A percentile compares a stretch with the other conserved stretches of the same genome.
Evolutionary conservation across 2,329 filamentous ascomycete species (phyloP).

Genomic region (Nectriaceae sp.): DNA sequence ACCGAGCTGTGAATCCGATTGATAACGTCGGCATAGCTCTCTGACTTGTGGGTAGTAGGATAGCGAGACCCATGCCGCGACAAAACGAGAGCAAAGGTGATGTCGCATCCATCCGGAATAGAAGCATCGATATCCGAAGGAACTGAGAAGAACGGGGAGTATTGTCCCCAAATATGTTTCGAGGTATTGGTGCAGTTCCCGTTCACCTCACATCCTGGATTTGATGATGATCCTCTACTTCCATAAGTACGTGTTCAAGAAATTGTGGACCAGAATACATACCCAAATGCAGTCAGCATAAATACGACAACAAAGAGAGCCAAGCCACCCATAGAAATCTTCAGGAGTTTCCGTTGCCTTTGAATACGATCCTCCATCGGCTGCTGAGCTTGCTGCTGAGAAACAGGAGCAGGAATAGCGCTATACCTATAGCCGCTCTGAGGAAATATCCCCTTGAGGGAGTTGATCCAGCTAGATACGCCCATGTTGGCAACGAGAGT

Average conservation of each 20-base stretch:
- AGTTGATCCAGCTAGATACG: slow-evolving; percentile 12
- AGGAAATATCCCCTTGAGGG: slow-evolving; percentile 18
- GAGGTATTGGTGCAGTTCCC: slow-evolving; percentile 57
- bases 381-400: background rate
- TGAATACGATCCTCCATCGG: background rate
- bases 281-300: background rate
- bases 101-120: slow-evolving; percentile 66
- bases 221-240: slow-evolving; percentile 8
- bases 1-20: slow-evolving; percentile 61
- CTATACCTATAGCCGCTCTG: slow-evolving; percentile 30
- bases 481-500: too few relatives aligned
- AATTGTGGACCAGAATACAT: background rate
- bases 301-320: slow-evolving; percentile 2
- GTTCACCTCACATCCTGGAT: slow-evolving; percentile 24
- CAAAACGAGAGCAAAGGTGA: slow-evolving; percentile 80
- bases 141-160: slow-evolving; percentile 81
- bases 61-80: slow-evolving; percentile 85
- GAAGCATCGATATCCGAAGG: slow-evolving; percentile 63
- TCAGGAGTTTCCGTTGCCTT: slow-evolving; percentile 4
- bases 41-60: slow-evolving; percentile 70
- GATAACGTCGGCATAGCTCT: slow-evolving; percentile 64
- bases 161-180: slow-evolving; percentile 76
- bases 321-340: slow-evolving; percentile 4
- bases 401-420: slow-evolving; percentile 23
- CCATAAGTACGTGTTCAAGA: slow-evolving; percentile 2